These are phyloP conservation scores for Eucalyptus pumila DNA, from an alignment of 345 rosid species.

Conservation along the genomic window DNA sequence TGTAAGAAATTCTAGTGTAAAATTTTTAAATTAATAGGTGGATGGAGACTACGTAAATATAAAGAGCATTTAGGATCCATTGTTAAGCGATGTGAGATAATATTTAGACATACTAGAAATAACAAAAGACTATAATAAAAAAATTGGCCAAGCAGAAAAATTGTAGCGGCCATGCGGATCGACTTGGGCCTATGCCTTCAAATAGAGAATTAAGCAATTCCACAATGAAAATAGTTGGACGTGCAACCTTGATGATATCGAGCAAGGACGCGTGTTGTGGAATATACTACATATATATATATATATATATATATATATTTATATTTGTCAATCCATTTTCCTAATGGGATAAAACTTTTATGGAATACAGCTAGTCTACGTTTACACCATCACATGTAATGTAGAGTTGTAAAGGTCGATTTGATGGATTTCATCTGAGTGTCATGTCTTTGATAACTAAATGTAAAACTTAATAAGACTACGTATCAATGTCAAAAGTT, in stretches of 20 bases:
- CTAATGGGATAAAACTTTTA: background rate
- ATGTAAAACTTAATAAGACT: background rate
- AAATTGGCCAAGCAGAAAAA: accelerated
- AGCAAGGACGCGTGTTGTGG: accelerated
- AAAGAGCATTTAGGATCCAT: background rate
- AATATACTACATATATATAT: too few species aligned
- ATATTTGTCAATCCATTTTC: too few species aligned
- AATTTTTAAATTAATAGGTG: background rate
- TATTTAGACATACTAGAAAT: accelerated
- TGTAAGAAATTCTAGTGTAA: accelerated
- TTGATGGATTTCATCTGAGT: background rate
- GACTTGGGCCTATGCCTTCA: background rate
- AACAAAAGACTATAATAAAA: background rate
- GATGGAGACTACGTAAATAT: background rate
- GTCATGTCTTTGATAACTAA: accelerated
- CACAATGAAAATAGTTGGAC: background rate
- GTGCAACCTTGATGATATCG: background rate
- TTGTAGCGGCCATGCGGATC: accelerated
- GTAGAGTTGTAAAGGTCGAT: background rate
- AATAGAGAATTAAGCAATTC: background rate
- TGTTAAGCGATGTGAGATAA: accelerated
- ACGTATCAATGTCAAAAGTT: background rate
- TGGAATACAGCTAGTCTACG: accelerated
- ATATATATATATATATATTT: too few species aligned
- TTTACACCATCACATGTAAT: background rate